A percentile compares a stretch with the other conserved stretches of the same genome.
These are phyloP conservation scores for Brassica nigra DNA, from an alignment of 345 rosid species.

Conservation along the genomic window DNA sequence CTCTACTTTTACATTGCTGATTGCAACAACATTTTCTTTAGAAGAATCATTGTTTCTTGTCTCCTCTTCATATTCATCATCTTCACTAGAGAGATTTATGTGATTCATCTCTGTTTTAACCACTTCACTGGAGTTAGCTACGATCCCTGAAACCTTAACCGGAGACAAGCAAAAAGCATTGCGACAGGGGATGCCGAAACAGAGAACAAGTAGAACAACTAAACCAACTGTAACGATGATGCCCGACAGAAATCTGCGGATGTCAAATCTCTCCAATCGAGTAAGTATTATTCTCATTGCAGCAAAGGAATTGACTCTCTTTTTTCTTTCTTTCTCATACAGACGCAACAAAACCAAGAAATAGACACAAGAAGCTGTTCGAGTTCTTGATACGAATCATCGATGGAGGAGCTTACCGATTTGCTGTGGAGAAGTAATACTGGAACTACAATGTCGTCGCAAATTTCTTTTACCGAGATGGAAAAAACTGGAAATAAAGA, in stretches of 20 bases:
- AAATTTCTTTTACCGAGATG: no score
- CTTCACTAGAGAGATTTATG: conserved; percentile 35
- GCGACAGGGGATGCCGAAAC: conserved; percentile 45
- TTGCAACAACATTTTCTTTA: conserved; percentile 16
- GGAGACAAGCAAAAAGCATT: conserved; percentile 21
- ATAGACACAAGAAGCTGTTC: background rate
- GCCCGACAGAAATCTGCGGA: conserved; percentile 49
- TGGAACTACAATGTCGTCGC: background rate
- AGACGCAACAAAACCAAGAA: background rate
- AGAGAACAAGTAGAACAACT: conserved; percentile 47
- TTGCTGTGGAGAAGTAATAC: background rate
- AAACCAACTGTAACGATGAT: conserved; percentile 44
- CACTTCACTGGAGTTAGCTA: background rate
- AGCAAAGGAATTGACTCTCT: background rate
- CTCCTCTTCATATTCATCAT: conserved; percentile 12
- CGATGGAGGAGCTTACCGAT: background rate
- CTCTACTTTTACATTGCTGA: conserved; percentile 18
- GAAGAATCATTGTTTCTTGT: background rate
- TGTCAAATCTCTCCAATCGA: conserved; percentile 38
- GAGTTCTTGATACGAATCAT: background rate
- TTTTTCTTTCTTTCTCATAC: background rate
- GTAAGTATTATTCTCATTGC: conserved; percentile 44
- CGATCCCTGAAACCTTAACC: conserved; percentile 32
- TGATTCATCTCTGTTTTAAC: conserved; percentile 24
- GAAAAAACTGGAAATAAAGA: background rate